phyloP scores from a whole-genome alignment of 257 asterid species.

The Pogostemon cablin region DNA sequence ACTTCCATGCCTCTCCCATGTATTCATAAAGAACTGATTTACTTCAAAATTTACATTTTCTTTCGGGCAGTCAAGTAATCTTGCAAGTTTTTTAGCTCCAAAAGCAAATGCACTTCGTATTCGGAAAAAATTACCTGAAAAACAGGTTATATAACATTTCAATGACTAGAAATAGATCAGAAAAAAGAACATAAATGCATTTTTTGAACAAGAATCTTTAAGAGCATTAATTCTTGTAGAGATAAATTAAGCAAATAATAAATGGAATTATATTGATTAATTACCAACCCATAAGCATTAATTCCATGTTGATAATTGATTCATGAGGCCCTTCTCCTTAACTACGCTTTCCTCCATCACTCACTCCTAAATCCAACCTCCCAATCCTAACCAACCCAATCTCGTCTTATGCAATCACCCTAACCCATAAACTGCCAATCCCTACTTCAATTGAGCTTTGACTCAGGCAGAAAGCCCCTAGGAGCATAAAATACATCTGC shows the following conservation, averaged over 20 bases:
- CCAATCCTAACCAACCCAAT: neutral
- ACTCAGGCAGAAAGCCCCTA: neutral
- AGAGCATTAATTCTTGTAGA: neutral
- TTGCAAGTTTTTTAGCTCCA: constrained; percentile 85
- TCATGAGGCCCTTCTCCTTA: too few relatives aligned
- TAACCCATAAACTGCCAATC: neutral
- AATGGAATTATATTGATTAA: neutral
- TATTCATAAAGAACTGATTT: constrained; percentile 84
- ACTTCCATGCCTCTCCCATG: constrained; percentile 91
- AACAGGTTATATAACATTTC: constrained; percentile 20
- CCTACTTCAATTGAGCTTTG: neutral
- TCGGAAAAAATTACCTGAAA: constrained; percentile 83
- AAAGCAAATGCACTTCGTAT: constrained; percentile 93
- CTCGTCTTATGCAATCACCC: neutral
- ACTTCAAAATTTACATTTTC: constrained; percentile 63
- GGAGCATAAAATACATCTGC: neutral
- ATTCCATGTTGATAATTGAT: too few relatives aligned
- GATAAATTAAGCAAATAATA: constrained; percentile 18
- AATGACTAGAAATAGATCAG: constrained; percentile 10
- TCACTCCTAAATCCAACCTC: neutral
- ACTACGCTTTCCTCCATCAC: too few relatives aligned
- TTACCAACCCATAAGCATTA: neutral
- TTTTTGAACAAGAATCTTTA: constrained; percentile 13
- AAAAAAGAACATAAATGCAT: constrained; percentile 22
- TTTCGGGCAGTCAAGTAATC: constrained; percentile 73